Evolutionary conservation across 345 rosid species (phyloP).

Genomic region (Dipteronia dyeriana): DNA sequence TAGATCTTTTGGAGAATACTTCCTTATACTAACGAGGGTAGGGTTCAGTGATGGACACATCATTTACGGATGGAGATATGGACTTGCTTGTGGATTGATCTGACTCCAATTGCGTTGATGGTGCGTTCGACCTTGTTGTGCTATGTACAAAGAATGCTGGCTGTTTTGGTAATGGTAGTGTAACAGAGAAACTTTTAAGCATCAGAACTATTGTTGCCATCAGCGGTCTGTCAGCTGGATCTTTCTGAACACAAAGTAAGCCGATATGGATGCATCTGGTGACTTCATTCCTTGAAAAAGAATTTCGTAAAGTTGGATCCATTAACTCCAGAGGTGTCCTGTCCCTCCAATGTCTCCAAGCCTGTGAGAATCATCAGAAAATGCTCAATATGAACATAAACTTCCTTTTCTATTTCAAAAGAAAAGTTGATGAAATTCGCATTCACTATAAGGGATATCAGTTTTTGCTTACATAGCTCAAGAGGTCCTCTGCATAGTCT

Average conservation of each 20-base stretch:
- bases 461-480: conserved; percentile 15
- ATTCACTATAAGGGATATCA: neutral
- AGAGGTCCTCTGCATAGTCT: conserved; percentile 5
- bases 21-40: neutral
- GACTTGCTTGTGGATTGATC: conserved; percentile 1
- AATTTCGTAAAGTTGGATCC: conserved; percentile 1
- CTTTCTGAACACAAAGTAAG: conserved; percentile 20
- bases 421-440: neutral
- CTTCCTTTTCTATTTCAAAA: neutral
- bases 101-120: neutral
- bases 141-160: conserved; percentile 11
- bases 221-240: conserved; percentile 10
- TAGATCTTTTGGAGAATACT: neutral
- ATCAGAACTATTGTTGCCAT: conserved; percentile 18
- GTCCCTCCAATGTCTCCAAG: conserved; percentile 13
- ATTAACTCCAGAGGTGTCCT: neutral
- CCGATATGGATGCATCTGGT: conserved; percentile 17
- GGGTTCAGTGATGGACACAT: conserved; percentile 4
- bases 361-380: neutral
- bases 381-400: neutral
- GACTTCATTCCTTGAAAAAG: conserved; percentile 7
- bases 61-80: neutral
- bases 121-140: neutral
- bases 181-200: conserved; percentile 16
- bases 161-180: conserved; percentile 7